Evolutionary conservation across 2,329 filamentous ascomycete species (phyloP).

Genomic region (Microcyclosporella mali): DNA sequence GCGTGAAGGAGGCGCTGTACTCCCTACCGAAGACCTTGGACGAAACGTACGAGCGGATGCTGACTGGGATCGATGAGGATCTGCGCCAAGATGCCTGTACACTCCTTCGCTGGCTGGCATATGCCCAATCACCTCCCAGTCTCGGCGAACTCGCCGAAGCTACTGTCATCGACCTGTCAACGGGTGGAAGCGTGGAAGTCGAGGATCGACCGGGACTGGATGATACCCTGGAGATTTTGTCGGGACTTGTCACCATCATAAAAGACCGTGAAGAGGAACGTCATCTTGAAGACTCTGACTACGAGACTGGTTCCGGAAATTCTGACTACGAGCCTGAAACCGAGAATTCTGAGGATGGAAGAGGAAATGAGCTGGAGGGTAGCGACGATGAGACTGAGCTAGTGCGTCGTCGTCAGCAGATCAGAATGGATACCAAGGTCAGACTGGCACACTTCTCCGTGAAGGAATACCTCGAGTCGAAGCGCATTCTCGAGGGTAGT

Average conservation of each 20-base stretch:
- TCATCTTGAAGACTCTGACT: neutral
- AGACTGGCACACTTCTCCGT: slow-evolving; percentile 24
- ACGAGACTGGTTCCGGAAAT: too few relatives aligned
- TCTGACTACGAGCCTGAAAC: neutral
- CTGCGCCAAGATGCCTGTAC: slow-evolving; percentile 10
- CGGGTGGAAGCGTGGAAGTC: slow-evolving; percentile 9
- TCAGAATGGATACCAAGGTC: slow-evolving; percentile 9
- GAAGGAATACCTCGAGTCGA: slow-evolving; percentile 21
- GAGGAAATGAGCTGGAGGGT: slow-evolving; percentile 1
- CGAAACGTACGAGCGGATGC: slow-evolving; percentile 25
- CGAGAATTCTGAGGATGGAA: neutral
- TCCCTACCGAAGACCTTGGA: slow-evolving; percentile 21
- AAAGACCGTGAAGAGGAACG: neutral
- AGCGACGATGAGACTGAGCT: slow-evolving; percentile 1
- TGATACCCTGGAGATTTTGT: slow-evolving; percentile 12
- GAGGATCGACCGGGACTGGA: slow-evolving; percentile 5
- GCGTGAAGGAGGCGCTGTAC: slow-evolving; percentile 11
- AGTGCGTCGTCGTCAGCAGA: neutral
- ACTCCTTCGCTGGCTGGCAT: slow-evolving; percentile 20
- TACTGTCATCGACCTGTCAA: slow-evolving; percentile 11
- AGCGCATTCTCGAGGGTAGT: slow-evolving; percentile 9
- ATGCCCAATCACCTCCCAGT: slow-evolving; percentile 13
- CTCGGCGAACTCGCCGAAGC: slow-evolving; percentile 19
- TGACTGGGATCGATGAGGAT: slow-evolving; percentile 12
- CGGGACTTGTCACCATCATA: slow-evolving; percentile 11